Base-by-base conservation (phyloP, 345 rosid species). In the Mercurialis annua region DNA sequence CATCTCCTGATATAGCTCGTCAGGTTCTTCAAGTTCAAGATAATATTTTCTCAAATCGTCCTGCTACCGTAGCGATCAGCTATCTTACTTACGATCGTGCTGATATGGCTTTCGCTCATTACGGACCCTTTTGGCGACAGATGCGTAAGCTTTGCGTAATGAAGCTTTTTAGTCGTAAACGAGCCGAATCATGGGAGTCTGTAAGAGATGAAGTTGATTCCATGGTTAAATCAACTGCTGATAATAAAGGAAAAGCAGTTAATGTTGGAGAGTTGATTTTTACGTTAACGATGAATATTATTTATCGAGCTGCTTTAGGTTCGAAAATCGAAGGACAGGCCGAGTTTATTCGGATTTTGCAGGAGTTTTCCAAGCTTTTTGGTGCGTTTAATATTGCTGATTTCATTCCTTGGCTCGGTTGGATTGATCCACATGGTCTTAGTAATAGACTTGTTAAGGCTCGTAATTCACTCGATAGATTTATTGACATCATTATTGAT, bases 51-150 rank as follows among this genome's bases (percentile, higher is more conserved):
- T 92, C 97, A 1, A 95, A 95, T 74, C 73, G 99, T 0, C 96
- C 99, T 0, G 97, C 96, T 51, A 90, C 87, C 21, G 78, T 85
- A 61, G 97, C 97, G 70, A 88, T 88, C 52, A 76, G 84, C 59
- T 92, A 88, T 66, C 82, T 95, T n/a, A 92, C 97, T 10, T 95
- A 95, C 42, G 85, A 87, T 58, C 81, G 97, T 10, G 90, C 97
- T 1, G 98, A 95, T 70, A 90, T 95, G 97, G 99, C 99, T 36
- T 95, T 95, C 20, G 93, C 98, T 15, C 87, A 90, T 75, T 95
- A 92, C 65, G 99, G 99, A 0, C 98, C 99, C 0, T 92, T 90
- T 51, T 92, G 99, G 99, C 75, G 99, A 31, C 98, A 92, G 83
- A 92, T 92, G 99, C 76, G 99, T 1, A 95, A 95, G 80, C 83